phyloP scores from a whole-genome alignment of 129 eudicot genomes.

The Chrysanthemum lavandulifolium region DNA sequence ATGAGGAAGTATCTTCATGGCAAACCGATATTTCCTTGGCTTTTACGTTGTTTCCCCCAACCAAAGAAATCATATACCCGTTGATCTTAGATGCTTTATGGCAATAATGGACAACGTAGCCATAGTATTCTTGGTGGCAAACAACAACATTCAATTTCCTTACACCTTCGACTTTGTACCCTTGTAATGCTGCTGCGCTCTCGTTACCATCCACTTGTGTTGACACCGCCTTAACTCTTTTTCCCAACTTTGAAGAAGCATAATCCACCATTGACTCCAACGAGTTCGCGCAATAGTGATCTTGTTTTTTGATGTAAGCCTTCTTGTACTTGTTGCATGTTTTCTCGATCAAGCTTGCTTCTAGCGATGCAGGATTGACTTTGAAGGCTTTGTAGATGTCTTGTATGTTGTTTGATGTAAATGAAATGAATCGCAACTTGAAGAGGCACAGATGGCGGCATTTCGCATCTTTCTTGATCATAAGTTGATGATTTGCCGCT shows the following conservation, averaged over 20 bases:
- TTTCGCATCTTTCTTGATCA: constrained; percentile 18
- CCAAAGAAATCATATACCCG: constrained; percentile 9
- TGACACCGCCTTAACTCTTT: not conserved
- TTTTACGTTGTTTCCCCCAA: constrained; percentile 5
- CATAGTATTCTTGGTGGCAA: not conserved
- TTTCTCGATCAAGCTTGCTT: not conserved
- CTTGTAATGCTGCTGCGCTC: not conserved
- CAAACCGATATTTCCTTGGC: not conserved
- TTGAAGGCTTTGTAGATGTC: constrained; percentile 29
- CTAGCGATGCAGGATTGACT: constrained; percentile 1
- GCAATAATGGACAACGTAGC: not conserved
- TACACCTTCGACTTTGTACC: constrained; percentile 3
- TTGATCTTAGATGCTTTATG: constrained; percentile 12
- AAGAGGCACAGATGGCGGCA: constrained; percentile 33
- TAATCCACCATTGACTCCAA: constrained; percentile 15
- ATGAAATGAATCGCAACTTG: constrained; percentile 33
- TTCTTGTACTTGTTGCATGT: not conserved
- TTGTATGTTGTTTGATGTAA: constrained; percentile 37
- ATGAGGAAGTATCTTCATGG: not conserved
- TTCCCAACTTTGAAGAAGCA: not conserved
- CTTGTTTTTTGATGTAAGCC: not conserved
- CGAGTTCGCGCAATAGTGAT: not conserved
- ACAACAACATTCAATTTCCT: not conserved
- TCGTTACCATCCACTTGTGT: constrained; percentile 5
- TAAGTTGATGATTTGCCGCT: too few species aligned